Evolutionary conservation across 176 grass and related monocot genomes (phyloP).

Genomic region (Oryza meridionalis): DNA sequence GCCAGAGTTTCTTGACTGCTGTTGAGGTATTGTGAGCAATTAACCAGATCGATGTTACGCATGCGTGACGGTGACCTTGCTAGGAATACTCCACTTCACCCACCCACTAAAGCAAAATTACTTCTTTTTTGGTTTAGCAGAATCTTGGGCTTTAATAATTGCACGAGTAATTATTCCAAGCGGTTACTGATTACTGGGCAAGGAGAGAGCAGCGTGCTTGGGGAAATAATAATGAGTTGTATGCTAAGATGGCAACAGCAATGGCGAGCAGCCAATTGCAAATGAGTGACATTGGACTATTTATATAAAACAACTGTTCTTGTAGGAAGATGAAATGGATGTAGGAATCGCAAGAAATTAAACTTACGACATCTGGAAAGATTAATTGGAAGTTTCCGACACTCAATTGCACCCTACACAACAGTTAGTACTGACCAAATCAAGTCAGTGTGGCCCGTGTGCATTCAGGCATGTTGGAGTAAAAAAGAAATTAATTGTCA

Average conservation of each 20-base stretch:
- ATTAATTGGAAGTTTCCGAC: too few relatives aligned
- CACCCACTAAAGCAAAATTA: neutral
- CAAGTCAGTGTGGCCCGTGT: too few relatives aligned
- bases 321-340: too few relatives aligned
- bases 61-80: neutral
- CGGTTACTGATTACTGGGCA: neutral
- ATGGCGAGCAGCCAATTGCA: neutral
- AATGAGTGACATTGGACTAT: too few relatives aligned
- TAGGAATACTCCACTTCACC: neutral
- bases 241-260: neutral
- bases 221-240: neutral
- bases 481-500: too few relatives aligned
- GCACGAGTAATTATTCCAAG: neutral
- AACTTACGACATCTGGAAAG: too few relatives aligned
- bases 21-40: neutral
- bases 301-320: too few relatives aligned
- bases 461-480: too few relatives aligned
- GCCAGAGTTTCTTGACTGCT: neutral
- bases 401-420: too few relatives aligned
- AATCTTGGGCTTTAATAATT: neutral
- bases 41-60: neutral
- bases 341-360: too few relatives aligned
- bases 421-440: too few relatives aligned
- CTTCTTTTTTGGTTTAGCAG: neutral
- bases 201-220: neutral